Base-by-base conservation (phyloP, 306 rosid species). In the Citrullus colocynthis region DNA sequence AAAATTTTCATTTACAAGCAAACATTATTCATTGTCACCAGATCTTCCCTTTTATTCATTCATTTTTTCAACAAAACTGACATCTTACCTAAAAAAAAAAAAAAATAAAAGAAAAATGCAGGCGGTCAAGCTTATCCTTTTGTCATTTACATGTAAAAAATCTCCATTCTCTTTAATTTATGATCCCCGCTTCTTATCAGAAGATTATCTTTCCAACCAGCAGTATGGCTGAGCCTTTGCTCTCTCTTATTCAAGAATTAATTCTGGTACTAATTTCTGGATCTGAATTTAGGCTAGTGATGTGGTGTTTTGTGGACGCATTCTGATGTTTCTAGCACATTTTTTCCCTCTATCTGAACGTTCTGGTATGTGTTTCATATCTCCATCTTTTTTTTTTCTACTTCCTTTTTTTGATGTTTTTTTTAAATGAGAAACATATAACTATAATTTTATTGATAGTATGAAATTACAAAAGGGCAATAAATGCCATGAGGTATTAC, bases 311-410 rank as follows among this genome's bases (percentile, higher is more conserved):
- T 95, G 98, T 60, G 97, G 98, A 82, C 90, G 98, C 79, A 95
- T 92, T 83, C 98, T 95, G 83, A 95, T 87, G 91, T 95, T 95
- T 88, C 84, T 95, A 76, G 98, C 98, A 37, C 98, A 92, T 81
- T 95, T 95, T 84, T 92, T 95, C 79, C 98, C 98, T 1, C 84
- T 92, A 48, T 95, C 98, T 65, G 98, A 95, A 88, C 92, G 97
- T 21, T 95, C 98, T 78, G 98, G 98, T 94, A 84, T 59, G 54
- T 14, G 2, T 54, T 62, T 73, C n/a, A 36, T 28, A 13, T 13
- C 17, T 56, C 77, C 59, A 24, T 32, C 82, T 56, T 55, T 12
- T 0, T 75, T 72, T 20, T 44, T 2, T 7, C 51, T 45, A 45
- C 8, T 45, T 45, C 8, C 9, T 45, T 45, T 2, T 7, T 45